Base-by-base conservation (phyloP, 73 alveolate species). In the Effrenium voratum region DNA sequence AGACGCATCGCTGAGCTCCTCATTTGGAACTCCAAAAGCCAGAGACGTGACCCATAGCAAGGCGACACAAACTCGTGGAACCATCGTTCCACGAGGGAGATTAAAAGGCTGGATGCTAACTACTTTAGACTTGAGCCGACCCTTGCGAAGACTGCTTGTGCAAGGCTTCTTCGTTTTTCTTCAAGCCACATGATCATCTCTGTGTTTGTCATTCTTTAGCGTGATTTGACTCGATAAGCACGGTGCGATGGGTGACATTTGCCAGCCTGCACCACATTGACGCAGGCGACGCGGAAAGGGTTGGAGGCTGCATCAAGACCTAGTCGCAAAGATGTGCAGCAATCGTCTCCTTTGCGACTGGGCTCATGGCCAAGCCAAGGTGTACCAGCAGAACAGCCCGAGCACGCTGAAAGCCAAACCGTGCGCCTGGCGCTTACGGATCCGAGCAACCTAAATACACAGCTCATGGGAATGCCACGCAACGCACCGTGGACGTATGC, bases 341-440 rank as follows among this genome's bases (percentile, higher is more conserved):
- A 32, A 1, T 57, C n/a, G 34, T 24, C 72, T 32, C 34, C 72
- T 32, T 32, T 4, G 28, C 28, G 72, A 3, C 10, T 32, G n/a
- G 34, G 30, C 63, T 46, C 15, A 28, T 3, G 24, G 63, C 95
- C 95, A 28, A 87, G 30, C 95, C 95, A 87, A 6, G 95, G 19
- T 24, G 47, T 32, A 5, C 95, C 95, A 2, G 84, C 70, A 0
- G 84, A 30, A 52, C 95, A 87, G 40, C 95, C 68, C 22, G 70
- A 57, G 34, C 95, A 87, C 50, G 79, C 55, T 15, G 95, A 60
- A 2, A 87, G 95, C 95, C 95, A 87, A 1, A 63, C 55, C 26
- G 77, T 87, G 5, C 95, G 60, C 95, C 95, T 87, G 95, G 75
- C 84, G n/a, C 22, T n/a, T n/a, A n/a, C n/a, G n/a, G n/a, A n/a